These are phyloP conservation scores for Ballota nigra DNA, from an alignment of 257 asterid species.

Conservation along the genomic window DNA sequence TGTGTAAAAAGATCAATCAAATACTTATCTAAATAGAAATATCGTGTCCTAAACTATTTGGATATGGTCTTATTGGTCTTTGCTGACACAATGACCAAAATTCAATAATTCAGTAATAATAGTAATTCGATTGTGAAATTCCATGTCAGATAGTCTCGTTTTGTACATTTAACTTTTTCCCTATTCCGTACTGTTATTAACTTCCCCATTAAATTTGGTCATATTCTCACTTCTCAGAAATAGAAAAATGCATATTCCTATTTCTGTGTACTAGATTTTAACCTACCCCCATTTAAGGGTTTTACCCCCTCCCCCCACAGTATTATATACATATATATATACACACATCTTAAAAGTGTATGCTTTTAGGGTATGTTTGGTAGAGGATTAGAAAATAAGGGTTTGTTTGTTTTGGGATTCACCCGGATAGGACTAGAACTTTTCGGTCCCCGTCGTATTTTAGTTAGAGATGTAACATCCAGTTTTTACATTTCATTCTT, in stretches of 20 bases:
- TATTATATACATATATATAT: too few relatives aligned
- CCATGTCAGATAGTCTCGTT: neutral
- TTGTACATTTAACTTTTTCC: neutral
- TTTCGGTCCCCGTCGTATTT: too few relatives aligned
- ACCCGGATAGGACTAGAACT: too few relatives aligned
- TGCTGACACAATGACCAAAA: conserved; percentile 28
- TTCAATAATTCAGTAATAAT: conserved; percentile 23
- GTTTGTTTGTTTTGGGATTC: too few relatives aligned
- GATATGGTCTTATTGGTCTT: conserved; percentile 6
- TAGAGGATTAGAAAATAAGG: too few relatives aligned
- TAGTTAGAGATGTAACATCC: too few relatives aligned
- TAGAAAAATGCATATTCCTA: conserved; percentile 1
- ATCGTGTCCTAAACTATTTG: neutral
- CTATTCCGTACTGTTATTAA: neutral
- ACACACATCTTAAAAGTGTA: neutral
- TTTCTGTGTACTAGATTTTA: neutral
- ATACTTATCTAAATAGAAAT: too few relatives aligned
- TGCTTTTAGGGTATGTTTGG: too few relatives aligned
- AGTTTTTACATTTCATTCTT: too few relatives aligned
- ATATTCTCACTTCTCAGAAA: neutral
- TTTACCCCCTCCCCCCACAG: neutral
- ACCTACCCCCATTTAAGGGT: neutral
- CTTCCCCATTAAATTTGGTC: conserved; percentile 1
- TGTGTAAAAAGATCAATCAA: too few relatives aligned
- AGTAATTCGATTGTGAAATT: neutral